Base-by-base conservation (phyloP, 164 flowering plant species). In the Stephania japonica region DNA sequence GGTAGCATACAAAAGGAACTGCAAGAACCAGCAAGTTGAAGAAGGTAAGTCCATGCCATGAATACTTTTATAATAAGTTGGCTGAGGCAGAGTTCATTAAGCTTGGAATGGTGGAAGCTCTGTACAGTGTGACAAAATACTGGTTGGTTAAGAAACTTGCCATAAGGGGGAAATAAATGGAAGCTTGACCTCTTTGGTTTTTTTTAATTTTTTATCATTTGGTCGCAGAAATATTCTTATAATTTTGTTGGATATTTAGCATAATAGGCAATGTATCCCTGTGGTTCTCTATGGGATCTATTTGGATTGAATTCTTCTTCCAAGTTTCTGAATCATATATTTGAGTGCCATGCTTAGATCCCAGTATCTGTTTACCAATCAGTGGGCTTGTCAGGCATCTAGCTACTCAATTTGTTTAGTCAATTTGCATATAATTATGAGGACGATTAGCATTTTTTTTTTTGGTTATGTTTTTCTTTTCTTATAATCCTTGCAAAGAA, bases 1-100 rank as follows among this genome's bases (percentile, higher is more conserved):
- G 69, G 82, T 94, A 73, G 89, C 91, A 65, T 79, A 78, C 27
- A 92, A 90, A 81, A 88, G 94, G 78, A 88, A 82, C 47, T n/a
- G 19, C 44, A 91, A 89, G 80, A 21, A 77, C 8, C 81, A 50
- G 26, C 72, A 80, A 56, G 86, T 81, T 68, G 86, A 80, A 78
- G 76, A 80, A 79, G 89, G 87, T 84, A 70, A 13, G 19, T 9
- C 43, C 69, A 32, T 10, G 43, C 23, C 9, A 67, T 1, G 42
- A 32, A 42, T 38, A 42, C 18, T 13, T 16, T 6, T 66, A 66
- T 27, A 43, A 26, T 64, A 64, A 64, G 16, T 12, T 65, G 43
- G 7, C 38, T 50, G 8, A 50, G 59, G 19, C 19, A 4, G 38
- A 56, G 14, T 56, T 19, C 23, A 56, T 19, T 56, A 6, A 16